These are phyloP conservation scores for Lentinula sp. DNA, from an alignment of 768 basidiomycete species.

Conservation along the genomic window DNA sequence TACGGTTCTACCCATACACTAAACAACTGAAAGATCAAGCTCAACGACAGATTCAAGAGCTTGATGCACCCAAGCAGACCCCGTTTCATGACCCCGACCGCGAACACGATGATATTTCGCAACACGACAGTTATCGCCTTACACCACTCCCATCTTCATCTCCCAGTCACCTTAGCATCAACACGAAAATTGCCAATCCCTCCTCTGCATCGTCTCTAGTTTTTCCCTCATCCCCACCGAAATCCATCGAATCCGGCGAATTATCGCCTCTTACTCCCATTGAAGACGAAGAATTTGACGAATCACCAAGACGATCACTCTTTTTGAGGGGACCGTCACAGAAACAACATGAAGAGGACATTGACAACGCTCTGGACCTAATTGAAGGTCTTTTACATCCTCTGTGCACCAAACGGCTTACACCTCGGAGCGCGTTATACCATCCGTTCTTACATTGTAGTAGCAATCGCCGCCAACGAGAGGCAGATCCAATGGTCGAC, in stretches of 20 bases:
- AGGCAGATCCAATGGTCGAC: background rate
- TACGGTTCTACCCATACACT: constrained; percentile 49
- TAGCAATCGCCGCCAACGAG: background rate
- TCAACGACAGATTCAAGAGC: background rate
- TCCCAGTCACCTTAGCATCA: background rate
- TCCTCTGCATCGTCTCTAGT: constrained; percentile 4
- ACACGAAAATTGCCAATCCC: background rate
- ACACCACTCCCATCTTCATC: constrained; percentile 1
- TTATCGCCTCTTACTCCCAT: constrained; percentile 12
- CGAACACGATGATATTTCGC: background rate
- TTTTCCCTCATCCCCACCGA: constrained; percentile 10
- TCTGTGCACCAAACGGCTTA: constrained; percentile 72
- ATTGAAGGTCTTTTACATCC: constrained; percentile 69
- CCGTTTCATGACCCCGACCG: background rate
- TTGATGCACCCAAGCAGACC: background rate
- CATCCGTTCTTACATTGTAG: constrained; percentile 64
- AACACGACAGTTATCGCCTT: background rate
- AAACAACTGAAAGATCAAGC: constrained; percentile 14
- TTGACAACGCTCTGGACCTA: constrained; percentile 70
- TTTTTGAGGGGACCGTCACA: constrained; percentile 13
- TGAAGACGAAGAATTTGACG: constrained; percentile 11
- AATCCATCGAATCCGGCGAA: constrained; percentile 11
- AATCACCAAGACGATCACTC: background rate
- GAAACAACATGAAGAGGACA: constrained; percentile 42
- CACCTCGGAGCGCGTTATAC: constrained; percentile 68